Conservation (phyloP, 192 early-diverging fungal genomes). For the Backusella circina region DNA sequence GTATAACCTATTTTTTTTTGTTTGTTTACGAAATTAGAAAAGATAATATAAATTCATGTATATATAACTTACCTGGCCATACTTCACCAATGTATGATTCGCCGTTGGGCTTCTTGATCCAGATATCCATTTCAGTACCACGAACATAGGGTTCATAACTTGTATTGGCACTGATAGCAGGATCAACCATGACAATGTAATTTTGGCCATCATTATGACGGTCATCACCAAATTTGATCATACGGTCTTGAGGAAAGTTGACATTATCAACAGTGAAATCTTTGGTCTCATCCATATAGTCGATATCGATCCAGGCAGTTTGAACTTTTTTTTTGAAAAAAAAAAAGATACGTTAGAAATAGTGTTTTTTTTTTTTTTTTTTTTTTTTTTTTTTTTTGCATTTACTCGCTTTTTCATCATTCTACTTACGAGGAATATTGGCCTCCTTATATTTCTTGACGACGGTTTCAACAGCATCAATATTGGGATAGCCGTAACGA, state of each 20-base stretch:
- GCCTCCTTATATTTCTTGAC: conserved; percentile 51
- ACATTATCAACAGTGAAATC: conserved; percentile 58
- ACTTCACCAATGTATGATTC: conserved; percentile 52
- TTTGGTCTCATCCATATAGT: conserved; percentile 64
- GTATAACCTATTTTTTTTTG: conserved; percentile 43
- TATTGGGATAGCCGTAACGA: conserved; percentile 50
- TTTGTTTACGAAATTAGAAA: not conserved
- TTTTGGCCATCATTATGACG: conserved; percentile 48
- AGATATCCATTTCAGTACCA: conserved; percentile 48
- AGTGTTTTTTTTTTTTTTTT: too few species aligned
- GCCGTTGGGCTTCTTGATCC: conserved; percentile 56
- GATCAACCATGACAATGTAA: conserved; percentile 63
- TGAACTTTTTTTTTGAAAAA: not conserved
- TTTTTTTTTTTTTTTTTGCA: too few species aligned
- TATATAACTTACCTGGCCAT: not conserved
- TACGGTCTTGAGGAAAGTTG: conserved; percentile 49
- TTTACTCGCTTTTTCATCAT: not conserved
- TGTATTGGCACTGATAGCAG: conserved; percentile 51
- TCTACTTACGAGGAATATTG: conserved; percentile 51
- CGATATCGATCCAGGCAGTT: conserved; percentile 60
- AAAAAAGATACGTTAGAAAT: not conserved
- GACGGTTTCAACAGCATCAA: conserved; percentile 50
- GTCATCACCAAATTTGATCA: conserved; percentile 42
- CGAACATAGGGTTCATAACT: conserved; percentile 49
- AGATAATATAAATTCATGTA: not conserved